These are phyloP conservation scores for Solanum chiquidenum DNA, from an alignment of 257 asterid species.

Conservation along the genomic window DNA sequence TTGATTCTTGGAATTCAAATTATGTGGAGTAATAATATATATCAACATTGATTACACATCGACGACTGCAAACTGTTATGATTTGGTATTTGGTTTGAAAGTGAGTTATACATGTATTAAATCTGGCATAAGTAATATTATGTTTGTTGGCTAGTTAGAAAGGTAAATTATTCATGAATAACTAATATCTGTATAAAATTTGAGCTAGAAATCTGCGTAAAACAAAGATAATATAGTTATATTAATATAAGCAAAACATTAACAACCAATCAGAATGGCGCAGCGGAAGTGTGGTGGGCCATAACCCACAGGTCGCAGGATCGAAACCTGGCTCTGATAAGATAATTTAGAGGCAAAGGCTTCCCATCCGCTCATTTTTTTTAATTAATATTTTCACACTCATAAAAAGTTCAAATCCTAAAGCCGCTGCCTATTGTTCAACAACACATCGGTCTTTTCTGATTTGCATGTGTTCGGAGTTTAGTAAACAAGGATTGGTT, in stretches of 20 bases:
- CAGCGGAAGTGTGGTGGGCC: slow-evolving; percentile 89
- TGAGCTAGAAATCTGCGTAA: too few relatives aligned
- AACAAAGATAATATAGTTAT: too few relatives aligned
- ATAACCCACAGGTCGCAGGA: slow-evolving; percentile 99
- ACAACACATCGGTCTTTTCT: too few relatives aligned
- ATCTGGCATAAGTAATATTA: too few relatives aligned
- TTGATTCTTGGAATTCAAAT: not conserved
- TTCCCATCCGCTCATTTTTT: not conserved
- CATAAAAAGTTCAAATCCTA: not conserved
- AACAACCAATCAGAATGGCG: slow-evolving; percentile 34
- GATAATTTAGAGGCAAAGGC: too few relatives aligned
- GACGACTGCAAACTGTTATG: not conserved
- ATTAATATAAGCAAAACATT: rapidly evolving
- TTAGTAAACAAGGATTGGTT: too few relatives aligned
- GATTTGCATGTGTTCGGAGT: too few relatives aligned
- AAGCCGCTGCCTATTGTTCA: not conserved
- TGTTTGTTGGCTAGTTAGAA: not conserved
- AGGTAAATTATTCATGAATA: not conserved
- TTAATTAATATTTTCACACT: too few relatives aligned
- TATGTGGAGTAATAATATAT: not conserved
- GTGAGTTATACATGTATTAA: not conserved
- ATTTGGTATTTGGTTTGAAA: not conserved
- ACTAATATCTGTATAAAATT: not conserved
- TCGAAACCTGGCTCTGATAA: slow-evolving; percentile 99
- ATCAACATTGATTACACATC: not conserved